Evolutionary conservation across 192 early-diverging fungal species (phyloP).

Genomic region (Umbelopsis sp.): DNA sequence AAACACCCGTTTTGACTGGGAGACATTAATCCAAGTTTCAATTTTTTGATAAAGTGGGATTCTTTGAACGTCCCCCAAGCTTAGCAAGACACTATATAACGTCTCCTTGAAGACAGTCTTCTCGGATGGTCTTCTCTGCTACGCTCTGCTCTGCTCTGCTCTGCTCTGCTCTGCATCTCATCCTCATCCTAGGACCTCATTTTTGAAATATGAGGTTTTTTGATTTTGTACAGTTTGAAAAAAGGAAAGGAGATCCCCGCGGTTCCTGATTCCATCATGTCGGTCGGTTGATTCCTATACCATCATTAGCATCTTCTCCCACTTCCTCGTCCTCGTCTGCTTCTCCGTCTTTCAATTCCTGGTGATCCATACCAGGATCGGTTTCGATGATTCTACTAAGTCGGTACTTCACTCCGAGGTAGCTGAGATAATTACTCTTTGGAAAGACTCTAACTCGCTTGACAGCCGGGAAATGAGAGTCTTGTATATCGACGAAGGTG

Average conservation of each 20-base stretch:
- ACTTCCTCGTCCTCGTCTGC: neutral
- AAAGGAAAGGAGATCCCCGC: too few species aligned
- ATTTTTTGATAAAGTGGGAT: too few species aligned
- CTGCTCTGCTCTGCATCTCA: too few species aligned
- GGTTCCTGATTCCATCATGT: too few species aligned
- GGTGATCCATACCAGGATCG: conserved; percentile 15
- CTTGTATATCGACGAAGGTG: conserved; percentile 34
- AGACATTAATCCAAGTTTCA: neutral
- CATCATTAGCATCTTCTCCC: neutral
- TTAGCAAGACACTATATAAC: too few species aligned
- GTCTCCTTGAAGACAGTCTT: too few species aligned
- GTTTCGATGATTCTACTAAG: conserved; percentile 28
- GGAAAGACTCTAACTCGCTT: conserved; percentile 34
- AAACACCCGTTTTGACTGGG: neutral
- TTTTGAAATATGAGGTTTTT: neutral
- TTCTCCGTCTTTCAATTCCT: conserved; percentile 1
- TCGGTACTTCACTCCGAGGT: conserved; percentile 34
- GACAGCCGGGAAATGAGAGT: conserved; percentile 27
- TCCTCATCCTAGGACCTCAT: too few species aligned
- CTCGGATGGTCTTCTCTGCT: too few species aligned
- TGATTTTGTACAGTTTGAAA: neutral
- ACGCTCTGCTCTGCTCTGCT: too few species aligned
- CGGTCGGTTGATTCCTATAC: neutral
- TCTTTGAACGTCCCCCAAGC: too few species aligned
- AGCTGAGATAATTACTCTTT: conserved; percentile 33